Base-by-base conservation (phyloP, 2,329 filamentous ascomycete species). In the Hysterium pulicare region DNA sequence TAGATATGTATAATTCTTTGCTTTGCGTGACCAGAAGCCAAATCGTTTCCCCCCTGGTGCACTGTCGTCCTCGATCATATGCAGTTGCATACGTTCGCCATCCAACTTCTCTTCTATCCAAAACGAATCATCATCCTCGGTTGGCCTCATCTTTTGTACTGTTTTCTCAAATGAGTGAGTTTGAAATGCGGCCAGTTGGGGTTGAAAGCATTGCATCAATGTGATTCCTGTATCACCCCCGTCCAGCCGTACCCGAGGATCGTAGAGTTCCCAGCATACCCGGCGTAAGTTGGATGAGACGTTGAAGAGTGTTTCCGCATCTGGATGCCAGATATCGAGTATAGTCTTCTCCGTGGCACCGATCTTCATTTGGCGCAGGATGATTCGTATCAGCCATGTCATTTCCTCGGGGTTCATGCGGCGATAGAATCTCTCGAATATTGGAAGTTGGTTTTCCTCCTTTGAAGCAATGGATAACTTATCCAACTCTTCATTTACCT, bases 61-160 rank as follows among this genome's bases (percentile, higher is more conserved):
- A 1, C 66, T 68, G 3, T 81, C 71, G 51, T 96, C 88, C 44
- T 86, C 75, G 10, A 80, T 68, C 86, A 97, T 90, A 65, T 98
- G 93, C 62, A 98, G 77, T 65, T 98, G 93, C 84, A 98, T 96
- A 20, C 93, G 81, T 68, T 98, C 93, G 1, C 93, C 93, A 54
- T 98, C 93, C 7, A 98, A 74, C 67, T 98, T 98, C 69, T 98
- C 93, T 65, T 98, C 93, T 36, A 97, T 93, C 90, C 90, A 97
- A 59, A 94, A 98, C 7, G 86, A 81, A 0, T 77, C 73, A 40
- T 94, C 83, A 0, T 87, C 82, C 19, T 84, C 78, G 0, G 81
- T 84, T 0, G 78, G 74, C 2, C 81, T 78, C 67, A 84, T 79
- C 33, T 71, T 82, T 15, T 81, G 73, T 1, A 94, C 81, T 79